A percentile compares a stretch with the other conserved stretches of the same genome.
These are phyloP conservation scores for Aureobasidium namibiae DNA, from an alignment of 2,329 filamentous ascomycete species.

Conservation along the genomic window DNA sequence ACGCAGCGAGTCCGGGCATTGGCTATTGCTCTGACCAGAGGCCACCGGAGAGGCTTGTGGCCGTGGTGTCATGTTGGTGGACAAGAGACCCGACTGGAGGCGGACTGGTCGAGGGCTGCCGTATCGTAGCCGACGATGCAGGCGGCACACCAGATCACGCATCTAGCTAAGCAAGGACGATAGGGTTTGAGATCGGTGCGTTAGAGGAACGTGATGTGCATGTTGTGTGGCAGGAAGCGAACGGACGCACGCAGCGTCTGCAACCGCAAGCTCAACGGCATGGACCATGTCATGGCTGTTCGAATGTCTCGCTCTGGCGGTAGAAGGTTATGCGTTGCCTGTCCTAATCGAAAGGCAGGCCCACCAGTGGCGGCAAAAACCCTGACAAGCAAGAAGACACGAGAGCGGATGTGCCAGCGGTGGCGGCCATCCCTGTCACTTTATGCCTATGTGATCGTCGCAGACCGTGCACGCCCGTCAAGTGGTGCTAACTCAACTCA, in stretches of 20 bases:
- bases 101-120: neutral
- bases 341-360: neutral
- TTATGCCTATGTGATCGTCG: constrained; percentile 4
- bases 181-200: constrained; percentile 10
- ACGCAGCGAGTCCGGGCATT: constrained; percentile 6
- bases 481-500: constrained; percentile 1
- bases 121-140: neutral
- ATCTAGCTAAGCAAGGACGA: constrained; percentile 5
- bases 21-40: neutral
- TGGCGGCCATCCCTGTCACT: constrained; percentile 11
- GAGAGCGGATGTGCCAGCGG: constrained; percentile 3
- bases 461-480: constrained; percentile 3
- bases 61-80: neutral
- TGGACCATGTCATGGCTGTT: neutral
- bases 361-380: constrained; percentile 1
- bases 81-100: neutral
- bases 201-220: constrained; percentile 10
- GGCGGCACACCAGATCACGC: constrained; percentile 3
- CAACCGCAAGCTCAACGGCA: neutral
- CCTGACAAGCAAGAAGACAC: constrained; percentile 10
- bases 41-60: neutral
- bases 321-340: constrained; percentile 2
- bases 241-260: constrained; percentile 5
- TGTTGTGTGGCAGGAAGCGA: constrained; percentile 10
- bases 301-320: neutral